Conservation (phyloP, 768 basidiomycete genomes). For the Megacollybia marginata region DNA sequence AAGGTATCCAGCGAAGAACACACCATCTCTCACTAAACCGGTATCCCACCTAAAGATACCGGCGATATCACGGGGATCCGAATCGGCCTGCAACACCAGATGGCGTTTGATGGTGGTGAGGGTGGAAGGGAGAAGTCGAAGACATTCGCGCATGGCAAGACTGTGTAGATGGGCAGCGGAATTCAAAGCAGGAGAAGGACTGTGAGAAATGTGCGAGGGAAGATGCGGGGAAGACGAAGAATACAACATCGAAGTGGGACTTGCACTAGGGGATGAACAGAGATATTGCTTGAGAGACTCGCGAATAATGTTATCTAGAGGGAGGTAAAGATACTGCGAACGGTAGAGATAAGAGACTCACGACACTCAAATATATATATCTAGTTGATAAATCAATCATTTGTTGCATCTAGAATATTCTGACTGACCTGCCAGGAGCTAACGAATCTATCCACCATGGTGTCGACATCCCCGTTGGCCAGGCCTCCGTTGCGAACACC, state of each 20-base stretch:
- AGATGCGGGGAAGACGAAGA: conserved; percentile 40
- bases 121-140: conserved; percentile 40
- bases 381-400: conserved; percentile 26
- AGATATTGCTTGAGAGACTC: conserved; percentile 66
- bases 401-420: conserved; percentile 4
- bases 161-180: conserved; percentile 38
- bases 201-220: conserved; percentile 34
- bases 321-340: conserved; percentile 3
- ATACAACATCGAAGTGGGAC: conserved; percentile 26
- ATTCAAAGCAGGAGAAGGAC: conserved; percentile 34
- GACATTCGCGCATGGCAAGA: conserved; percentile 45
- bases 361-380: conserved; percentile 89
- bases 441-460: conserved; percentile 47
- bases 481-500: conserved; percentile 30
- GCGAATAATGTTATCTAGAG: conserved; percentile 74
- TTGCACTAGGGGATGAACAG: conserved; percentile 21
- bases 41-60: conserved; percentile 82
- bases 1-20: conserved; percentile 79
- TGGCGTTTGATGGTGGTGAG: conserved; percentile 46
- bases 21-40: conserved; percentile 80
- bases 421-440: conserved; percentile 77
- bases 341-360: conserved; percentile 30
- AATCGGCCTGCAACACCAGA: conserved; percentile 25
- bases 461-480: conserved; percentile 30
- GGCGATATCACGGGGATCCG: conserved; percentile 20